Evolutionary conservation across 176 grass and related monocot species (phyloP).

Genomic region (Eleusine coracana): DNA sequence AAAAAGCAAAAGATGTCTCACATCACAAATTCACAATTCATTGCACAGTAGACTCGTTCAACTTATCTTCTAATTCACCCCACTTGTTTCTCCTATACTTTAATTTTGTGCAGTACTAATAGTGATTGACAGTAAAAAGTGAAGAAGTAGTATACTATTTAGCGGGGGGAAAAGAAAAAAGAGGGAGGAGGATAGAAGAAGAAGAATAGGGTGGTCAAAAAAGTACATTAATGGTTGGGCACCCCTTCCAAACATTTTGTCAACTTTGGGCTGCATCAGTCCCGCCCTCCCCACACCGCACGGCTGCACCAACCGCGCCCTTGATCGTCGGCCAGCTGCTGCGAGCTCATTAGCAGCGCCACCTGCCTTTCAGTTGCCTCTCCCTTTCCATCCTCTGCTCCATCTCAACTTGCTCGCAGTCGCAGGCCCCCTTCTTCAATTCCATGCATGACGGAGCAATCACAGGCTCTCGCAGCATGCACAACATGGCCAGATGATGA

Average conservation of each 20-base stretch:
- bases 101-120: neutral
- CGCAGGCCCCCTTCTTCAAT: neutral
- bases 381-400: neutral
- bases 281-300: neutral
- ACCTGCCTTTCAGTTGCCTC: conserved; percentile 20
- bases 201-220: conserved; percentile 8
- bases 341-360: conserved; percentile 15
- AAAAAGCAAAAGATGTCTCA: neutral
- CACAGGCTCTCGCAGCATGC: neutral
- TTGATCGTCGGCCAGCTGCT: conserved; percentile 2
- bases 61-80: no score
- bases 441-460: conserved; percentile 24
- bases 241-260: conserved; percentile 11
- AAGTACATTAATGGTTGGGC: conserved; percentile 3
- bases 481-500: conserved; percentile 8
- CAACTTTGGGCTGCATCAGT: neutral
- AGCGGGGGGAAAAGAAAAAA: neutral
- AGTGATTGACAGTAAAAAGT: neutral
- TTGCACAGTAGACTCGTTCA: no score
- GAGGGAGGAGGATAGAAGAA: neutral
- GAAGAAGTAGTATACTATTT: neutral
- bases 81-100: neutral
- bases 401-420: neutral
- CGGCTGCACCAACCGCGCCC: conserved; percentile 23
- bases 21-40: neutral